Percentiles rank a stretch among this genome's conserved stretches.
phyloP scores from a whole-genome alignment of 176 grass and related monocot genomes.

The Secale cereale region DNA sequence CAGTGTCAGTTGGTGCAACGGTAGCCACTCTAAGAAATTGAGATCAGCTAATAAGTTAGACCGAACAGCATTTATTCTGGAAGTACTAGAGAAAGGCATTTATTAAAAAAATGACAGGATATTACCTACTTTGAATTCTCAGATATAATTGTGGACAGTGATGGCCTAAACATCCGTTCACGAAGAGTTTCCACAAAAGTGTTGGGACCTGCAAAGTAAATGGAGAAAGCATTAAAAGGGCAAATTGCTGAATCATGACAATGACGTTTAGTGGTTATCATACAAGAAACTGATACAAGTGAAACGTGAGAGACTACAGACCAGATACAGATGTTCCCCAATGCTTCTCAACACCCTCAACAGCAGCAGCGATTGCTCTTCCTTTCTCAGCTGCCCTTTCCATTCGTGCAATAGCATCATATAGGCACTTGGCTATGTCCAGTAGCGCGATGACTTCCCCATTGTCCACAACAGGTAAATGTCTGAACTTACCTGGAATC shows the following conservation, averaged over 20 bases:
- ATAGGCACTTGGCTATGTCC: constrained; percentile 98
- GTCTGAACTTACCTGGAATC: constrained; percentile 93
- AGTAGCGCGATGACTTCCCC: constrained; percentile 94
- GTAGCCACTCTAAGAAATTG: constrained; percentile 65
- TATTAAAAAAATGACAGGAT: constrained; percentile 50
- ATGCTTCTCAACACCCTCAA: constrained; percentile 92
- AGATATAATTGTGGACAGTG: constrained; percentile 82
- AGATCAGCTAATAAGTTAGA: constrained; percentile 11
- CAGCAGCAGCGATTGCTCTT: constrained; percentile 91
- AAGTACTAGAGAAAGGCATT: neutral
- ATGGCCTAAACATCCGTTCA: constrained; percentile 84
- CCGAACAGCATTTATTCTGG: neutral
- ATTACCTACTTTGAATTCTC: constrained; percentile 99
- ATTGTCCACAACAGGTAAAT: constrained; percentile 92
- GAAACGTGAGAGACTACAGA: constrained; percentile 22
- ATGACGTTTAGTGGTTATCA: neutral
- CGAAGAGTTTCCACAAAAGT: constrained; percentile 97
- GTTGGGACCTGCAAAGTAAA: constrained; percentile 71
- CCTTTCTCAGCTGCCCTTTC: constrained; percentile 99
- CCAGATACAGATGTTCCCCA: constrained; percentile 83
- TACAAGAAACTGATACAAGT: neutral
- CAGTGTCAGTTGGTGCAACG: constrained; percentile 78
- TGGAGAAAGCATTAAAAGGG: neutral
- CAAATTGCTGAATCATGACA: neutral
- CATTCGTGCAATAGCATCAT: constrained; percentile 97